These are phyloP conservation scores for Acacia pycnantha DNA, from an alignment of 331 rosid genomes.

Conservation along the genomic window DNA sequence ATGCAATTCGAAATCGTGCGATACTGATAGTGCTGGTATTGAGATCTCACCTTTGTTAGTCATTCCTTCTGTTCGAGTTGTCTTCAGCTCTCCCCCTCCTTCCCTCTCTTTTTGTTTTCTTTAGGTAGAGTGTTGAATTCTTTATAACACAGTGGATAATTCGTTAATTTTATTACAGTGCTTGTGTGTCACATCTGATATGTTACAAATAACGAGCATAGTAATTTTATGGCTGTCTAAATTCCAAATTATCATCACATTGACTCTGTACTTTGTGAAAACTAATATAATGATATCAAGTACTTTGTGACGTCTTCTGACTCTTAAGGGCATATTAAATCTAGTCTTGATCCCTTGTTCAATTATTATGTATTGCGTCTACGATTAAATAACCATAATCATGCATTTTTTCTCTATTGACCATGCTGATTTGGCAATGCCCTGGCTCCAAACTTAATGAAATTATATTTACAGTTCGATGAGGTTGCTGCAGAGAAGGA, in stretches of 20 bases:
- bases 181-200: neutral
- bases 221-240: neutral
- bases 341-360: neutral
- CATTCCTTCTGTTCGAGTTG: neutral
- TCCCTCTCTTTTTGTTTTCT: neutral
- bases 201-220: neutral
- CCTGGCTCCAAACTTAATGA: constrained; percentile 2
- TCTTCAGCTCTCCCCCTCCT: neutral
- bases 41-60: neutral
- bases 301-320: neutral
- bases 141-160: neutral
- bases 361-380: constrained; percentile 4
- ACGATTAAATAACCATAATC: neutral
- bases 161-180: neutral
- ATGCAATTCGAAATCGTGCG: no score
- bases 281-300: neutral
- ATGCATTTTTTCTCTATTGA: neutral
- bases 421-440: constrained; percentile 5
- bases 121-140: neutral
- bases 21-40: no score
- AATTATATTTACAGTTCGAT: constrained; percentile 57
- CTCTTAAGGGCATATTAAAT: constrained; percentile 12
- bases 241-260: neutral
- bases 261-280: constrained; percentile 8
- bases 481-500: constrained; percentile 58